Conservation (phyloP, 202 grass and related monocot species). For the Musa balbisiana region DNA sequence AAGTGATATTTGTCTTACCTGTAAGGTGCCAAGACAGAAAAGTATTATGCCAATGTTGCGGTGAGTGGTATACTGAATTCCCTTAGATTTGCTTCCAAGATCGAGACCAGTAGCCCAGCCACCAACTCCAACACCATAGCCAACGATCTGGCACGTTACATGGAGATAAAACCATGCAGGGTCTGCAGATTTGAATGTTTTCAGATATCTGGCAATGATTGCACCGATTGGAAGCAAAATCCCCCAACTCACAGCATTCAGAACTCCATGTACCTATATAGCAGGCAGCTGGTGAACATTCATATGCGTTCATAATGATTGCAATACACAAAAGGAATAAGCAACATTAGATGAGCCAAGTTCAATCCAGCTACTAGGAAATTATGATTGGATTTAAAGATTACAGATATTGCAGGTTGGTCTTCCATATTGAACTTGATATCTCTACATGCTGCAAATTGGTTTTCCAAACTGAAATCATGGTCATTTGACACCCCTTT, state of each 20-base stretch:
- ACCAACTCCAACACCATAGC: slow-evolving; percentile 70
- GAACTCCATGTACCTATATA: slow-evolving; percentile 57
- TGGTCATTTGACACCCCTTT: neutral
- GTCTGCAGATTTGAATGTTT: slow-evolving; percentile 79
- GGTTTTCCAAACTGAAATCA: neutral
- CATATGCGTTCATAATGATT: neutral
- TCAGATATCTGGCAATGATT: slow-evolving; percentile 80
- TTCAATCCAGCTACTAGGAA: too few species aligned
- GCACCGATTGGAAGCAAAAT: slow-evolving; percentile 73
- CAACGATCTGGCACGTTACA: slow-evolving; percentile 69
- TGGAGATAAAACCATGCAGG: slow-evolving; percentile 98
- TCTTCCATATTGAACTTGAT: too few species aligned
- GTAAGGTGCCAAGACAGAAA: slow-evolving; percentile 68
- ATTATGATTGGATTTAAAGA: too few species aligned
- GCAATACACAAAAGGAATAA: neutral
- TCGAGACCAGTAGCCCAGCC: slow-evolving; percentile 89
- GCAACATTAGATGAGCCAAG: neutral
- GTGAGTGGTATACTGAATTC: slow-evolving; percentile 66
- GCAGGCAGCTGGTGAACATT: neutral
- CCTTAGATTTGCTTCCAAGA: slow-evolving; percentile 82
- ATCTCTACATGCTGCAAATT: neutral
- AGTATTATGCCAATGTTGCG: slow-evolving; percentile 73
- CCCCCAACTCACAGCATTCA: slow-evolving; percentile 95
- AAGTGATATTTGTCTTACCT: slow-evolving; percentile 32
- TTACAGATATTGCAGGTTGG: too few species aligned